Base-by-base conservation (phyloP, 1,284 basidiomycete species). In the Pascua guehoae region DNA sequence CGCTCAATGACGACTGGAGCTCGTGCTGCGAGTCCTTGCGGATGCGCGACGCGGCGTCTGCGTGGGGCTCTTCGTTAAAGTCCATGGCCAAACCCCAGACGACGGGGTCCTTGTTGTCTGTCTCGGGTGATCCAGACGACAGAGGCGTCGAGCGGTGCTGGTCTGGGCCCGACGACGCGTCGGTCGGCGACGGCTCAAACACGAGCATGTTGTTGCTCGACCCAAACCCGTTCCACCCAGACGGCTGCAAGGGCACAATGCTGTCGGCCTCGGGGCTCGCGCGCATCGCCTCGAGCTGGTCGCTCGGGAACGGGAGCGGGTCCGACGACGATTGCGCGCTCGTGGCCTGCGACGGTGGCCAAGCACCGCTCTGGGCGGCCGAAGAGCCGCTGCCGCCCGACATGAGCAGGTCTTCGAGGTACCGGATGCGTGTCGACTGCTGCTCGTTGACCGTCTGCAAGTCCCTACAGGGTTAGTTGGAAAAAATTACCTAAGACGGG, bases 231-330 rank as follows among this genome's bases (percentile, higher is more conserved):
- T 47, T 59, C 53, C 54, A 63, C 10, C 63, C 43, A 4, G 54
- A 14, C 41, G 62, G 61, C 5, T 63, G 57, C 12, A 69, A 41
- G 4, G 67, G 61, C 24, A 67, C 63, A 3, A 60, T 60, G 8
- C 58, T 61, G 38, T 71, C 70, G 4, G 67, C 65, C 41, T 72
- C 72, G 1, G 71, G 70, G 36, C 66, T 69, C 4, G 66, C 66
- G 15, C 63, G 65, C 67, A 71, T 71, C 9, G 64, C 60, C 50
- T 70, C 68, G 12, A 71, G 60, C 2, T 62, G 51, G 7, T 62
- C 65, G 8, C 55, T 49, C 2, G 56, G 18, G 15, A 53, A 49
- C 15, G 50, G 58, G 17, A 58, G 55, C n/a, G 17, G n/a, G 48
- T 41, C 37, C n/a, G 38, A 17, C 7, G 24, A 32, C 24, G 24